phyloP scores from a whole-genome alignment of 768 basidiomycete species.

The Calvatia gigantea region DNA sequence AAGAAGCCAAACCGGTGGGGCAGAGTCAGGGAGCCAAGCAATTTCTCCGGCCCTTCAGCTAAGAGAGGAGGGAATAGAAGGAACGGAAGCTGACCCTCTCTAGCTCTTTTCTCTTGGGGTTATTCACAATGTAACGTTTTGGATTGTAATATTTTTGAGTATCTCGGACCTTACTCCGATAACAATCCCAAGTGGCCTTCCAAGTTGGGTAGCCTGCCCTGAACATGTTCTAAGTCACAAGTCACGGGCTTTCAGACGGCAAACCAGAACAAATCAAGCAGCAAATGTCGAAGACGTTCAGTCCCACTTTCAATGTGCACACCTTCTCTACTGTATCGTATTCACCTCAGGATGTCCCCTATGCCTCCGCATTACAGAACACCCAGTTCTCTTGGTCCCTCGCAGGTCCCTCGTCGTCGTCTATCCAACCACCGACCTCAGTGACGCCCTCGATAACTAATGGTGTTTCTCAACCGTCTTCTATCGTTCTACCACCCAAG shows the following conservation, averaged over 20 bases:
- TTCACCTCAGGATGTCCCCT: constrained; percentile 14
- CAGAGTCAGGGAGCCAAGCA: constrained; percentile 8
- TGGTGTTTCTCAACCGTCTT: neutral
- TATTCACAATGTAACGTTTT: too few species aligned
- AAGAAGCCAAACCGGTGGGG: constrained; percentile 18
- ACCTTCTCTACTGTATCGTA: constrained; percentile 20
- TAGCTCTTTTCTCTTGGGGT: too few species aligned
- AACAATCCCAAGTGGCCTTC: too few species aligned
- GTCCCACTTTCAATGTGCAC: constrained; percentile 20
- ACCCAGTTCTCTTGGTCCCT: constrained; percentile 12
- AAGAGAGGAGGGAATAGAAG: neutral
- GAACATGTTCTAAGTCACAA: constrained; percentile 20
- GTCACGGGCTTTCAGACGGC: constrained; percentile 36
- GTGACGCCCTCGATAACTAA: neutral
- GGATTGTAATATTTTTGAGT: too few species aligned
- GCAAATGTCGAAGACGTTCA: constrained; percentile 39
- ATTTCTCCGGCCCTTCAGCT: neutral
- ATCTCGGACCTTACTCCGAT: too few species aligned
- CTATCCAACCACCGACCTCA: neutral
- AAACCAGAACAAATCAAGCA: constrained; percentile 37
- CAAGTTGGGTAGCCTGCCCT: constrained; percentile 30
- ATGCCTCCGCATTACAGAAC: constrained; percentile 11
- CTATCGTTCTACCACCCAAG: constrained; percentile 15
- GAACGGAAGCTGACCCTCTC: neutral
- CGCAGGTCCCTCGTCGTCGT: constrained; percentile 4